These are phyloP conservation scores for Podila minutissima DNA, from an alignment of 192 early-diverging fungal species.

Conservation along the genomic window DNA sequence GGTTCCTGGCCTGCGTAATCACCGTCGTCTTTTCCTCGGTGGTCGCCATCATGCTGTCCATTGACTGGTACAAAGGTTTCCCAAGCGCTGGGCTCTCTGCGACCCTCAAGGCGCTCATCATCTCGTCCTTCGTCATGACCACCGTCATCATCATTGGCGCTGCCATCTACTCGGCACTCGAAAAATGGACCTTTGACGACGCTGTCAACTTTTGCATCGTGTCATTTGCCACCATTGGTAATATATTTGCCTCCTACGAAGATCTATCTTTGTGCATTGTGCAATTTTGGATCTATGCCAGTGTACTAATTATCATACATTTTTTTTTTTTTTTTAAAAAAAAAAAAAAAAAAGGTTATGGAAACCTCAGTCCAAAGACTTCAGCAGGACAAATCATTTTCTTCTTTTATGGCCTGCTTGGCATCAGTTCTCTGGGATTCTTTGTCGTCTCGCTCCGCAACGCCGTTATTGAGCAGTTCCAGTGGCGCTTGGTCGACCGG, in stretches of 20 bases:
- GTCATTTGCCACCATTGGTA: slow-evolving; percentile 52
- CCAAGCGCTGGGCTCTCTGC: slow-evolving; percentile 44
- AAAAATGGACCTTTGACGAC: slow-evolving; percentile 43
- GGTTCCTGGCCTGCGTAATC: slow-evolving; percentile 46
- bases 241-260: background rate
- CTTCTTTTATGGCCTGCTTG: slow-evolving; percentile 35
- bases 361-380: slow-evolving; percentile 38
- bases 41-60: slow-evolving; percentile 41
- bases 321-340: too few species aligned
- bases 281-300: background rate
- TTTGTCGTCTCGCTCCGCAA: slow-evolving; percentile 50
- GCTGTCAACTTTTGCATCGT: slow-evolving; percentile 52
- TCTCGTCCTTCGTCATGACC: slow-evolving; percentile 50
- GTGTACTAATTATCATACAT: background rate
- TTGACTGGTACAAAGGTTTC: slow-evolving; percentile 43
- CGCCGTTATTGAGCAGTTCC: slow-evolving; percentile 48
- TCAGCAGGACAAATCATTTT: slow-evolving; percentile 25
- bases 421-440: slow-evolving; percentile 44
- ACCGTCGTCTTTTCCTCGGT: slow-evolving; percentile 30
- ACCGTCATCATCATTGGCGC: slow-evolving; percentile 47
- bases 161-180: slow-evolving; percentile 35
- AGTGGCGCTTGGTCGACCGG: slow-evolving; percentile 38
- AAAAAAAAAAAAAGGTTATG: slow-evolving; percentile 23
- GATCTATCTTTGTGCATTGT: background rate
- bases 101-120: slow-evolving; percentile 43